A percentile compares a stretch with the other conserved stretches of the same genome.
phyloP scores from a whole-genome alignment of 192 early-diverging fungal genomes.

The Linnemannia zychae region DNA sequence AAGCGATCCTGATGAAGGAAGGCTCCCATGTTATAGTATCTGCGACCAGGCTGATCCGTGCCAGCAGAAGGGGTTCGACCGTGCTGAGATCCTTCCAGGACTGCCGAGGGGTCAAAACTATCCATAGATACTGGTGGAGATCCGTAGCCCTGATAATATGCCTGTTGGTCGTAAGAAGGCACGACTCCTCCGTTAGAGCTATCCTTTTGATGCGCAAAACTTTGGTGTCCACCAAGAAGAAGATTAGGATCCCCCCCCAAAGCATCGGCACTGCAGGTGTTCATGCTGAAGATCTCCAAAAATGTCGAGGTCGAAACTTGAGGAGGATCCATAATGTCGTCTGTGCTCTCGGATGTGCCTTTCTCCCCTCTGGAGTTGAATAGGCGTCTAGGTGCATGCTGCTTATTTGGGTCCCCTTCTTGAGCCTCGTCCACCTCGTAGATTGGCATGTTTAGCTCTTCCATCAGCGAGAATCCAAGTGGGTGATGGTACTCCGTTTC shows the following conservation, averaged over 20 bases:
- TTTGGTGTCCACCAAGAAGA: background rate
- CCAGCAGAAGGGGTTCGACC: background rate
- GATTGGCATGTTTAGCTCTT: background rate
- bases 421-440: background rate
- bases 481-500: background rate
- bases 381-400: background rate
- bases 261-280: conserved; percentile 9
- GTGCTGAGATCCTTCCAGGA: conserved; percentile 4
- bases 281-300: conserved; percentile 44
- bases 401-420: background rate
- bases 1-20: background rate
- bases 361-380: background rate
- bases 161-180: conserved; percentile 7
- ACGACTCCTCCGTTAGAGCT: conserved; percentile 10
- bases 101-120: conserved; percentile 20
- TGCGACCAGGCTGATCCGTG: background rate
- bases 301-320: conserved; percentile 22
- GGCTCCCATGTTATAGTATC: background rate
- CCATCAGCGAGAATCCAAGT: conserved; percentile 3
- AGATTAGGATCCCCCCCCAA: conserved; percentile 7
- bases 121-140: conserved; percentile 21
- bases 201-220: conserved; percentile 17
- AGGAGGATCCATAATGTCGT: conserved; percentile 28
- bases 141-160: conserved; percentile 10
- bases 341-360: background rate